Evolutionary conservation across 1,284 basidiomycete species (phyloP), one percentile per base, ranked within the genome.

Genomic region (Abortiporus biennis): DNA sequence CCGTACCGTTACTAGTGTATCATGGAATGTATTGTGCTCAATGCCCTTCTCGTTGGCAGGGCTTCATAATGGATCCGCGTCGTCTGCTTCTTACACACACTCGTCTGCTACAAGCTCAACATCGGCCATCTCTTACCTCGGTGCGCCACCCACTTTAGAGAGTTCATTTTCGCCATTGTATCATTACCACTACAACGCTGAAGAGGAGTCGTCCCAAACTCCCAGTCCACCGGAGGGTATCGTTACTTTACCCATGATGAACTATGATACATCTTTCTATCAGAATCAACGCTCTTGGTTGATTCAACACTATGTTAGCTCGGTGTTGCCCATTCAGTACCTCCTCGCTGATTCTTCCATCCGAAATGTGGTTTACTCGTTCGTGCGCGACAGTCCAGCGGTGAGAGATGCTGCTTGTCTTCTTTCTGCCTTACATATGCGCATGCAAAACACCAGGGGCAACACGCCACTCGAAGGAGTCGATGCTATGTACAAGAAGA

Each of bases 1-100:
- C 63, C 73, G 78, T 83, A 81, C 72, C 72, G 68, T 56, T 76
- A 78, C 72, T 79, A 71, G 78, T 72, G 68, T 74, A 76, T 72
- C 76, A 75, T 43, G 35, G 72, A 64, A 76, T 76, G 74, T 74
- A 72, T 61, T 61, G 71, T 78, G 70, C 77, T 83, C 78, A 82
- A 80, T 70, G 64, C 67, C 70, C 67, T 71, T 66, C 65, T 65
- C 69, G 70, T 59, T 69, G 64, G 64, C 66, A 78, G 76, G 76
- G 72, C 52, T 47, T 58, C 56, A 58, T 59, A 58, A 52, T 55
- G 42, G 44, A 27, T 47, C 48, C 30, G 42, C 54, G 38, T 35
- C 44, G 31, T 47, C 42, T 38, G 21, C 25, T 36, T 29, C 33
- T 8, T 36, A 35, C 20, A 17, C 36, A 15, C n/a, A 38, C 38